Conservation (phyloP, 1,139 yeast species). For the Blastobotrys capitulatus region DNA sequence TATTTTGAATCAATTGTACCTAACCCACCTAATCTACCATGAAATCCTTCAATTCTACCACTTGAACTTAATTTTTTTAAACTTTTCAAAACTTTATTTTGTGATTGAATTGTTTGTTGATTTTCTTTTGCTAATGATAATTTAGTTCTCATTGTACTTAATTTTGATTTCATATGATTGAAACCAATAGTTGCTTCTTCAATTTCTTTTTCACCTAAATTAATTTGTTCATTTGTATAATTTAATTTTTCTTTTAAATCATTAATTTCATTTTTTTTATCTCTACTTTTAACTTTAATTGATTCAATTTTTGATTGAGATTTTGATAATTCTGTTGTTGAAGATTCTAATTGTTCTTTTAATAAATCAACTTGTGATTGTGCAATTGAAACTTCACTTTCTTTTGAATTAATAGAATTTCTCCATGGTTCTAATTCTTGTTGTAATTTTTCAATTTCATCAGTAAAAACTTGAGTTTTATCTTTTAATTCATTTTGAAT, state of each 20-base stretch:
- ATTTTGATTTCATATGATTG: slow-evolving; percentile 47
- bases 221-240: slow-evolving; percentile 48
- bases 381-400: slow-evolving; percentile 59
- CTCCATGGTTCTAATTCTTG: slow-evolving; percentile 80
- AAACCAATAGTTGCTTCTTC: slow-evolving; percentile 44
- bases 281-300: slow-evolving; percentile 49
- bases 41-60: slow-evolving; percentile 81
- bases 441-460: slow-evolving; percentile 59
- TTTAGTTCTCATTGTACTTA: slow-evolving; percentile 54
- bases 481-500: slow-evolving; percentile 64
- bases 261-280: slow-evolving; percentile 42
- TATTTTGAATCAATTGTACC: slow-evolving; percentile 84
- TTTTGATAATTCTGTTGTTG: slow-evolving; percentile 43
- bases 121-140: slow-evolving; percentile 61
- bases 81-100: slow-evolving; percentile 67
- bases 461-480: slow-evolving; percentile 63
- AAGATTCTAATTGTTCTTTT: slow-evolving; percentile 42
- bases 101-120: slow-evolving; percentile 54
- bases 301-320: slow-evolving; percentile 45
- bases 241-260: slow-evolving; percentile 29
- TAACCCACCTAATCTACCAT: slow-evolving; percentile 86
- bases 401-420: slow-evolving; percentile 58
- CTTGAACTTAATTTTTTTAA: slow-evolving; percentile 64
- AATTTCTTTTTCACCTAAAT: slow-evolving; percentile 55
- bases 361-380: slow-evolving; percentile 62